phyloP scores from a whole-genome alignment of 2,329 filamentous ascomycete species.

The Penicillium sumatraense region DNA sequence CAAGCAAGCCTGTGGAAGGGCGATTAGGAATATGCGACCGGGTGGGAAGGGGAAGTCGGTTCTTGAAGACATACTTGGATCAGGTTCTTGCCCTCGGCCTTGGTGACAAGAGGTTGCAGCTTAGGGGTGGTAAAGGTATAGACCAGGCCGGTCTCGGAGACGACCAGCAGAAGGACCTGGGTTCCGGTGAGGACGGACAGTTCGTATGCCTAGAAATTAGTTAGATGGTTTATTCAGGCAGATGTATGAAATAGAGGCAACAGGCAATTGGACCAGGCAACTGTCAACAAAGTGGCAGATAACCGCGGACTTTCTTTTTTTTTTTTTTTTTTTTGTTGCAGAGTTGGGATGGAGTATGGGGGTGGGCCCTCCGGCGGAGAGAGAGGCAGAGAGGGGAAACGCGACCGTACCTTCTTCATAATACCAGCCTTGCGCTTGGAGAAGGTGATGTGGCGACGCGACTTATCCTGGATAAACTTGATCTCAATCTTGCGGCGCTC shows the following conservation, averaged over 20 bases:
- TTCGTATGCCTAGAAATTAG: slow-evolving; percentile 77
- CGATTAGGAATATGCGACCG: slow-evolving; percentile 26
- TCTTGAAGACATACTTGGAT: slow-evolving; percentile 77
- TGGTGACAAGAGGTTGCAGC: slow-evolving; percentile 95
- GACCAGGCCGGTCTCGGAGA: slow-evolving; percentile 95
- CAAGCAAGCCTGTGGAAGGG: slow-evolving; percentile 76
- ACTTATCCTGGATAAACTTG: slow-evolving; percentile 99
- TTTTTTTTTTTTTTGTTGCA: too few relatives aligned
- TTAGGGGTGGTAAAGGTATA: slow-evolving; percentile 99
- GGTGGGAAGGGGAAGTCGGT: neutral
- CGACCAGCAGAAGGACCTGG: slow-evolving; percentile 93
- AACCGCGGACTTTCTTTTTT: too few relatives aligned
- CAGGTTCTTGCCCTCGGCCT: slow-evolving; percentile 98
- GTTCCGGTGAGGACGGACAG: slow-evolving; percentile 96
- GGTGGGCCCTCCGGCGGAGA: slow-evolving; percentile 3
- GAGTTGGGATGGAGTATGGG: neutral
- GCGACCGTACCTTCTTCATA: slow-evolving; percentile 92
- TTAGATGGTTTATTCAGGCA: too few relatives aligned
- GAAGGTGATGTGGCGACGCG: slow-evolving; percentile 98
- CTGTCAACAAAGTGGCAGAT: too few relatives aligned
- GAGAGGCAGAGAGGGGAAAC: slow-evolving; percentile 13
- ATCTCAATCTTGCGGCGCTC: slow-evolving; percentile 99
- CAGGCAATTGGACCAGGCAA: too few relatives aligned
- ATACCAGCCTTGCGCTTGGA: slow-evolving; percentile 99
- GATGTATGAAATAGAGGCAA: too few relatives aligned